Evolutionary conservation across 2,329 filamentous ascomycete species (phyloP), one percentile per base, ranked within the genome.

Genomic region (Albifimbria verrucaria): DNA sequence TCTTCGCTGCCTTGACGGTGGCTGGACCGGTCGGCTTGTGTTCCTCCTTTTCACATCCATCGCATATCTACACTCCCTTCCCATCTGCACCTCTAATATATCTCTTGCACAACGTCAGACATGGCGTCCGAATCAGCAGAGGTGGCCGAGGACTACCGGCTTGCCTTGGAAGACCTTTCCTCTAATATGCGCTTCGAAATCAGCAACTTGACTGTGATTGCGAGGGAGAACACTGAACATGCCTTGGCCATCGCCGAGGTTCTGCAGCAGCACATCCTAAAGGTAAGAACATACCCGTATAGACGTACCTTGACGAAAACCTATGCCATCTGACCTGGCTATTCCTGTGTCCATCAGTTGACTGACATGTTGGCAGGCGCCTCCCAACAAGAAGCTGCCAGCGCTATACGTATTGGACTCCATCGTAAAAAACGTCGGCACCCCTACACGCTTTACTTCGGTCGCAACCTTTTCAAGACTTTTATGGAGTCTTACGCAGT

Each of bases 361-460:
- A 42, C 78, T 82, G 63, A 82, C 65, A 56, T 53, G 44, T 49
- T 48, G 42, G 59, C 73, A 99, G 94, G 90, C 89, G 51, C 84
- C 91, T 45, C 92, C 94, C 39, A 82, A 85, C 56, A 92, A 92
- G 71, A 99, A 97, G 68, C 78, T 99, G 3, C 92, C 94, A 18
- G 91, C 94, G n/a, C 81, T 99, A 24, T 99, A 97, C 73, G 90
- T 99, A 59, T 87, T 99, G 66, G 94, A 99, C 74, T 97, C 93
- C 17, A 93, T 99, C 56, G 92, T 96, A 68, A 99, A 99, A 74
- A 97, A 99, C 77, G 92, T 99, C 57, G 94, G 94, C 56, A 97
- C 93, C 1, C 94, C 94, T 99, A 99, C 72, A 97, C 93, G 0
- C 80, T 97, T 12, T 97, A 96, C 70, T 89, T 99, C 59, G 91